Conservation (phyloP, 2,329 filamentous ascomycete genomes). For the Thyridium curvatum region DNA sequence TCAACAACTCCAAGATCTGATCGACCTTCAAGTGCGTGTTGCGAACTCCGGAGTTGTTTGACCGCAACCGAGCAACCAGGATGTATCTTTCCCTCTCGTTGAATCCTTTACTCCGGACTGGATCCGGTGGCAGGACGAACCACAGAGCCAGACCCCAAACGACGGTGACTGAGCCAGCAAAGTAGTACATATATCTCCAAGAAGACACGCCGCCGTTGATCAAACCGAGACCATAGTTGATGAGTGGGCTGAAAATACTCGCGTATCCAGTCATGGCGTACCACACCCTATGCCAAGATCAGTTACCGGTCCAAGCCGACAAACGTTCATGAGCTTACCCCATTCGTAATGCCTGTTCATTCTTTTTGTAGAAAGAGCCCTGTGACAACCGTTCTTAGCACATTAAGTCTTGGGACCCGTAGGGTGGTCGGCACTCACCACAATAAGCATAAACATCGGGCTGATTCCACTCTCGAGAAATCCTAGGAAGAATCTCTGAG, state of each 20-base stretch:
- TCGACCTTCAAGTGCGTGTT: not conserved
- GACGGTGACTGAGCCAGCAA: constrained; percentile 29
- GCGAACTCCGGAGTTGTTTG: not conserved
- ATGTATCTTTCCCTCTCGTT: constrained; percentile 1
- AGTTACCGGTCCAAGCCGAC: too few species aligned
- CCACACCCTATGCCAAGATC: constrained; percentile 23
- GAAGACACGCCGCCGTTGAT: constrained; percentile 27
- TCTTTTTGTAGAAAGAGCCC: constrained; percentile 28
- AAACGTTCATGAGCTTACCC: constrained; percentile 8
- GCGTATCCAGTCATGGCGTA: constrained; percentile 35
- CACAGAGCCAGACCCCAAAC: constrained; percentile 20
- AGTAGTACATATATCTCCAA: constrained; percentile 32
- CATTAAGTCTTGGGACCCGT: constrained; percentile 44
- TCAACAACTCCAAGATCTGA: not conserved
- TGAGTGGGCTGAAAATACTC: constrained; percentile 32
- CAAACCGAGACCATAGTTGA: constrained; percentile 37
- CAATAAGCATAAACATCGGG: constrained; percentile 27
- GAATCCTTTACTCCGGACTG: constrained; percentile 20
- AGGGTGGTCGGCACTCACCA: constrained; percentile 27
- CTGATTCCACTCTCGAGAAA: constrained; percentile 49
- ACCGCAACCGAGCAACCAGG: not conserved
- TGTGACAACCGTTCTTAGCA: constrained; percentile 42
- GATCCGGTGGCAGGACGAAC: constrained; percentile 2
- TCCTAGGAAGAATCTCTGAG: constrained; percentile 48
- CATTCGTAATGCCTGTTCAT: constrained; percentile 25